A percentile compares a stretch with the other conserved stretches of the same genome.
phyloP scores from a whole-genome alignment of 192 early-diverging fungal genomes.

The Pilobolus umbonatus region DNA sequence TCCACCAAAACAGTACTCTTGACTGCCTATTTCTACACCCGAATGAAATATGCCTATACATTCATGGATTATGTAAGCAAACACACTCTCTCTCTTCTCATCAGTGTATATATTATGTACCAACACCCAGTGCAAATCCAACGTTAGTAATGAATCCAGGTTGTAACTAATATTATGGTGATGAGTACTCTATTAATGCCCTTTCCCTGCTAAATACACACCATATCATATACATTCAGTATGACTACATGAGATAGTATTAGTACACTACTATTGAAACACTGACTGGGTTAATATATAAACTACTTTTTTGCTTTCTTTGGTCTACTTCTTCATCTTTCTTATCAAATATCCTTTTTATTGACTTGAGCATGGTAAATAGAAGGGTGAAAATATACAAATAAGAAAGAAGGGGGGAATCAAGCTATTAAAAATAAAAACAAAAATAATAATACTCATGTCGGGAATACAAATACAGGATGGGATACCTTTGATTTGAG shows the following conservation, averaged over 20 bases:
- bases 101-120: background rate
- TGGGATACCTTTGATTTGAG: too few relatives aligned
- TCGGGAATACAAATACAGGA: too few relatives aligned
- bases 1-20: slow-evolving; percentile 36
- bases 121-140: slow-evolving; percentile 24
- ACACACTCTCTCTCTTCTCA: too few relatives aligned
- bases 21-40: slow-evolving; percentile 24
- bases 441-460: too few relatives aligned
- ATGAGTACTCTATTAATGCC: background rate
- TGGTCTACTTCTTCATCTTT: background rate
- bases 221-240: slow-evolving; percentile 31
- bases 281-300: background rate
- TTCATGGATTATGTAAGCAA: background rate
- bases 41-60: slow-evolving; percentile 31
- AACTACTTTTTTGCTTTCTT: slow-evolving; percentile 4
- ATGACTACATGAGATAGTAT: background rate
- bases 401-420: background rate
- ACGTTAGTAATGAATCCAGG: slow-evolving; percentile 21
- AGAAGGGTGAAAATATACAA: background rate
- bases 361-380: background rate
- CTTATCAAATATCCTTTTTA: slow-evolving; percentile 3
- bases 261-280: background rate
- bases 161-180: slow-evolving; percentile 11
- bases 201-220: background rate
- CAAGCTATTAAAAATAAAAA: too few relatives aligned